These are phyloP conservation scores for Cubamyces sp. DNA, from an alignment of 768 basidiomycete genomes.

Conservation along the genomic window DNA sequence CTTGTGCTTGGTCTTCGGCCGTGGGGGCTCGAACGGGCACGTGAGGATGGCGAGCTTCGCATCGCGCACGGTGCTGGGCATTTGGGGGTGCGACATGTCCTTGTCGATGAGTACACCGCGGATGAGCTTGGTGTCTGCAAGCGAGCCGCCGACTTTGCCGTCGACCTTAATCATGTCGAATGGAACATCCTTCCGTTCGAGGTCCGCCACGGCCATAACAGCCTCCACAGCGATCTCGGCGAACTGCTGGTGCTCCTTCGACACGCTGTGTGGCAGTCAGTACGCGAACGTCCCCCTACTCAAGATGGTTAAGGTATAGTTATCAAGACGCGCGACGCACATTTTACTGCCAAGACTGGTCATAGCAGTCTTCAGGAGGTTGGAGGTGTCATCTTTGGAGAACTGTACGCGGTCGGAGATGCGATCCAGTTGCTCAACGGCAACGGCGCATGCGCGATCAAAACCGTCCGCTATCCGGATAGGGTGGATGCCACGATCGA, in stretches of 20 bases:
- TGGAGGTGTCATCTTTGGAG: constrained; percentile 78
- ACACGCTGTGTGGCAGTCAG: constrained; percentile 64
- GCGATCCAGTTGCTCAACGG: constrained; percentile 85
- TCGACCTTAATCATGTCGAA: constrained; percentile 99
- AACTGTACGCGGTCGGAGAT: constrained; percentile 92
- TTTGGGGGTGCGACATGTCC: constrained; percentile 99
- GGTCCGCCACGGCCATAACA: constrained; percentile 92
- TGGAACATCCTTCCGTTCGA: constrained; percentile 91
- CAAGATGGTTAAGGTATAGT: neutral
- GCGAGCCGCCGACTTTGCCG: constrained; percentile 96
- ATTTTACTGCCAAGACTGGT: constrained; percentile 98
- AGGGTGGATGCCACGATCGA: constrained; percentile 99
- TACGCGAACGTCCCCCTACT: neutral
- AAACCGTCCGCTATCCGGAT: constrained; percentile 99
- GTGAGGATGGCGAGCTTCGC: constrained; percentile 96
- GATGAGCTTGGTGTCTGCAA: constrained; percentile 94
- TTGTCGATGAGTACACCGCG: constrained; percentile 99
- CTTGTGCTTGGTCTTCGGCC: constrained; percentile 99
- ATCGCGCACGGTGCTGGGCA: constrained; percentile 87
- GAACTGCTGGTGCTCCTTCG: constrained; percentile 94
- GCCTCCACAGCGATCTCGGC: constrained; percentile 98
- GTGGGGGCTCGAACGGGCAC: constrained; percentile 98
- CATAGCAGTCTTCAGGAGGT: constrained; percentile 92
- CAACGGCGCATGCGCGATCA: constrained; percentile 90
- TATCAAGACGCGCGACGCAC: constrained; percentile 49